These are phyloP conservation scores for Pichia sp. DNA, from an alignment of 1,139 yeast genomes.

Conservation along the genomic window DNA sequence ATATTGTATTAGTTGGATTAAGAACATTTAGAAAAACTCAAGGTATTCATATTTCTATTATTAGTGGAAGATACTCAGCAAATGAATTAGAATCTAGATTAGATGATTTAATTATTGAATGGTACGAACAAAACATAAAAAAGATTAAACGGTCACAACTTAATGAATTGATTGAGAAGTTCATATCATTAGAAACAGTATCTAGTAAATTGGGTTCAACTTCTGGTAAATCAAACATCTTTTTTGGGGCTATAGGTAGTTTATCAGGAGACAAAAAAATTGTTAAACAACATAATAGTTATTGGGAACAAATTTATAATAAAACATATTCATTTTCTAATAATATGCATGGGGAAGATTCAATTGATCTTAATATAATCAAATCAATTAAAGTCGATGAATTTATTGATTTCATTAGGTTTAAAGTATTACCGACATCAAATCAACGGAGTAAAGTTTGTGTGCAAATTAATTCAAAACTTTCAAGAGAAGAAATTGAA, in stretches of 20 bases:
- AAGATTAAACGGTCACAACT: constrained; percentile 28
- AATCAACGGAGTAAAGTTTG: constrained; percentile 34
- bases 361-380: constrained; percentile 30
- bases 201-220: constrained; percentile 22
- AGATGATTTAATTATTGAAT: constrained; percentile 39
- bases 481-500: constrained; percentile 31
- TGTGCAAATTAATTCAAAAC: constrained; percentile 34
- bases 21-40: constrained; percentile 43
- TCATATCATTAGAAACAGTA: constrained; percentile 27
- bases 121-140: constrained; percentile 30
- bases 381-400: constrained; percentile 27
- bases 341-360: constrained; percentile 32
- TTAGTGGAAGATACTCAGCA: constrained; percentile 40
- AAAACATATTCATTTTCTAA: constrained; percentile 35
- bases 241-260: constrained; percentile 33
- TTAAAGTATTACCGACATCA: constrained; percentile 36
- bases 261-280: constrained; percentile 24
- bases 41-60: constrained; percentile 51
- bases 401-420: constrained; percentile 32
- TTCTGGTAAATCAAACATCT: constrained; percentile 35
- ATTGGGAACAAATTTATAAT: constrained; percentile 45
- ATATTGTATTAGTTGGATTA: constrained; percentile 49
- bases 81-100: constrained; percentile 37
- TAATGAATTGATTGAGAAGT: constrained; percentile 33
- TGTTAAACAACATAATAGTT: constrained; percentile 37